Evolutionary conservation across 1,139 yeast genomes (phyloP).

Genomic region (Geotrichum aggregatum): DNA sequence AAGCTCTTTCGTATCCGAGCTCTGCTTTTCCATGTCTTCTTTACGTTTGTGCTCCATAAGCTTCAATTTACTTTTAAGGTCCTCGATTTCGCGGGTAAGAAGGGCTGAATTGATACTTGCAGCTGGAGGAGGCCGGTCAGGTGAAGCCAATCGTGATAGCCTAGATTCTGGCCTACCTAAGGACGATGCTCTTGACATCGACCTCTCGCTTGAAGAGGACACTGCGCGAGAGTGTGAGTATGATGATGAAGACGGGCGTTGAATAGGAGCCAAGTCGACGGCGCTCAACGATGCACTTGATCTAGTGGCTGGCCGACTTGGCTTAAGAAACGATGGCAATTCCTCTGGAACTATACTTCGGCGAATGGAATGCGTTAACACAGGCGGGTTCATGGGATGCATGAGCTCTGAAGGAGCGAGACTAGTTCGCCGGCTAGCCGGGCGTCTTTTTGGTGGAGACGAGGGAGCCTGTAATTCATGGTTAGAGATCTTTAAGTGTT

Average conservation of each 20-base stretch:
- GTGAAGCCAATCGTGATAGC: constrained; percentile 14
- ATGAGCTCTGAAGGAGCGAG: not conserved
- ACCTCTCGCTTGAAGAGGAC: constrained; percentile 10
- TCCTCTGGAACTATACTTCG: constrained; percentile 5
- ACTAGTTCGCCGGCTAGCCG: constrained; percentile 7
- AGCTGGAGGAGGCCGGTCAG: constrained; percentile 3
- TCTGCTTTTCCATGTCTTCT: constrained; percentile 33
- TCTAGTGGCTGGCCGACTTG: not conserved
- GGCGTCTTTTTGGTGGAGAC: not conserved
- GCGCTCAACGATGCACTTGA: not conserved
- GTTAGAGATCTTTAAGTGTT: no score
- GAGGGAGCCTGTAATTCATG: not conserved
- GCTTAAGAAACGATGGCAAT: not conserved
- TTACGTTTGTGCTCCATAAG: constrained; percentile 34
- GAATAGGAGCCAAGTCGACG: not conserved
- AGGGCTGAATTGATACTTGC: constrained; percentile 13
- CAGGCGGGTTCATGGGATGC: constrained; percentile 6
- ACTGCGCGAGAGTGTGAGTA: not conserved
- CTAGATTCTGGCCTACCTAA: constrained; percentile 18
- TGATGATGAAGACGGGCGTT: not conserved
- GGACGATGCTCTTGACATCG: constrained; percentile 11
- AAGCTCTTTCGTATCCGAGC: constrained; percentile 33
- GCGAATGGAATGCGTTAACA: not conserved
- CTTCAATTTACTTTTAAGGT: constrained; percentile 32
- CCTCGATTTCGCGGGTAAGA: constrained; percentile 31